phyloP scores from a whole-genome alignment of 2,329 filamentous ascomycete species.

The Tympanopsis confertula region DNA sequence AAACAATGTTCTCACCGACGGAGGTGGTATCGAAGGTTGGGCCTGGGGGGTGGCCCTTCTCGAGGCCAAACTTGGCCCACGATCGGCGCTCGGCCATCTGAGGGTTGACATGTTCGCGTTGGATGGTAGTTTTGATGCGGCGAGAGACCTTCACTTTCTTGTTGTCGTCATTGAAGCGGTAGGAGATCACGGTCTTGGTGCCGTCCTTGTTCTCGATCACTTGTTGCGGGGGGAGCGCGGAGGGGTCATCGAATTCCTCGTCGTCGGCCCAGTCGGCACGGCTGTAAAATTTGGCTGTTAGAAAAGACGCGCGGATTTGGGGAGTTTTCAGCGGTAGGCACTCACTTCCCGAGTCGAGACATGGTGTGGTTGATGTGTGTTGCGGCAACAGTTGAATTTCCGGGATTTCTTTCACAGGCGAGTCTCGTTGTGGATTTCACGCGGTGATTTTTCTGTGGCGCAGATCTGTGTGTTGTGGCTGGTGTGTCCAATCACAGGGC shows the following conservation, averaged over 20 bases:
- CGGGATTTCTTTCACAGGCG: background rate
- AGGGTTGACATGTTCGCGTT: slow-evolving; percentile 91
- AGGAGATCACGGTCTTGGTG: slow-evolving; percentile 88
- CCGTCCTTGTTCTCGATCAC: slow-evolving; percentile 96
- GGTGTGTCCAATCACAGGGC: no score
- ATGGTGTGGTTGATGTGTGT: slow-evolving; percentile 1
- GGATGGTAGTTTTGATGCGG: slow-evolving; percentile 80
- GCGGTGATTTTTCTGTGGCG: background rate
- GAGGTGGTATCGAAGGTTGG: slow-evolving; percentile 83
- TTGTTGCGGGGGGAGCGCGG: slow-evolving; percentile 70
- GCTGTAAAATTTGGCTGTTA: background rate
- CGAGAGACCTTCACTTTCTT: slow-evolving; percentile 97
- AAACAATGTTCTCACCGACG: slow-evolving; percentile 95
- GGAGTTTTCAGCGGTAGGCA: background rate
- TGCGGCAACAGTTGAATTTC: slow-evolving; percentile 2
- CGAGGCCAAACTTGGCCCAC: slow-evolving; percentile 86
- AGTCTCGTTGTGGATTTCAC: slow-evolving; percentile 1
- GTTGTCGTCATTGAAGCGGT: slow-evolving; percentile 80
- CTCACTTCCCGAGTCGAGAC: slow-evolving; percentile 1
- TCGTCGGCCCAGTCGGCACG: slow-evolving; percentile 81
- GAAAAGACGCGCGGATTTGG: background rate
- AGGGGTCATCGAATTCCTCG: slow-evolving; percentile 67
- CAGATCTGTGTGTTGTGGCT: no score
- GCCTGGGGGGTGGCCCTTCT: slow-evolving; percentile 72
- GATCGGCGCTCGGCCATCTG: slow-evolving; percentile 87